Evolutionary conservation across 139 green algal genomes (phyloP), one percentile per base, ranked within the genome.

Genomic region (Desmodesmus armatus): DNA sequence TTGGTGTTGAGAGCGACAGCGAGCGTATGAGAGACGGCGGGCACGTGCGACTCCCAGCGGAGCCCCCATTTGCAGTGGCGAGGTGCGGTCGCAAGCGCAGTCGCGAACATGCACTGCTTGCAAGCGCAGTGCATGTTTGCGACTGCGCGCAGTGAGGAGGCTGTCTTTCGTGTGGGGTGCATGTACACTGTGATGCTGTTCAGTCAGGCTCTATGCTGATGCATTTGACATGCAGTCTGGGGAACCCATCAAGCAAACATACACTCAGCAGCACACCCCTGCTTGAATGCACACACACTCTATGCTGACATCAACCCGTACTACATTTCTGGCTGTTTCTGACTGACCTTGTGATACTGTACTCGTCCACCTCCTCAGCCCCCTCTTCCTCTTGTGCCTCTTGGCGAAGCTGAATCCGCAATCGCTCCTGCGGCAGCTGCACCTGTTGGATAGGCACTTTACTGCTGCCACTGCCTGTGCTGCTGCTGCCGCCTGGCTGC

Each of bases 311-410:
- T 35, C 60, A 37, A 27, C 60, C 31, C 21, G 9, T 2, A 69
- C 3, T 69, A 69, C 19, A 27, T 29, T 21, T 53, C 3, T 25
- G 13, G 29, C 27, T 37, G 25, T 62, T 29, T 25, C 23, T 17
- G 5, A 35, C 73, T 2, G n/a, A 80, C 73, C 73, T 80, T 13
- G 73, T 69, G 4, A 80, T 43, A 31, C 31, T 80, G 35, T 80
- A 80, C 3, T 47, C 73, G 37, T 80, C 73, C 4, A 80, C 29
- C 49, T 63, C 21, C 33, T 25, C 33, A 23, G 27, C 55, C 31
- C 35, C 73, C 49, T 33, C 9, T 33, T 44, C 29, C 31, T 80
- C 17, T 33, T 67, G 66, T 5, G 15, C 31, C 55, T 80, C 73
- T 5, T 80, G 47, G 7, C 29, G 21, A 17, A 80, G 5, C 2